Conservation (phyloP, 495 filamentous ascomycete genomes). For the Daldinia childiae region DNA sequence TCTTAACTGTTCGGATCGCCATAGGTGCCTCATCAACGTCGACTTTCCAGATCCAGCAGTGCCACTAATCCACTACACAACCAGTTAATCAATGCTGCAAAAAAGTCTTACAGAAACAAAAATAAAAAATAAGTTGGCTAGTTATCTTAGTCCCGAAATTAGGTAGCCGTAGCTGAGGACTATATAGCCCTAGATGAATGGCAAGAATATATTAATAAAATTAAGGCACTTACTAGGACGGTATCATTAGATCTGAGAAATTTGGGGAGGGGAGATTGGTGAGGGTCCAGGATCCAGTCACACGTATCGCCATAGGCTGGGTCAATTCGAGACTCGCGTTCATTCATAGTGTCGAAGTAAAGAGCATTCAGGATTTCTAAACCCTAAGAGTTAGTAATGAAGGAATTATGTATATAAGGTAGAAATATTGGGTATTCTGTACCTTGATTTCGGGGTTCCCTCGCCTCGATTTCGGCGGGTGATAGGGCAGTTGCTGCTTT, state of each 20-base stretch:
- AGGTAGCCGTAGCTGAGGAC: background rate
- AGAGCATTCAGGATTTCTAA: constrained; percentile 47
- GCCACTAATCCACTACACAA: constrained; percentile 46
- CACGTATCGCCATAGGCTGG: constrained; percentile 47
- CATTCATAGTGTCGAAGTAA: constrained; percentile 46
- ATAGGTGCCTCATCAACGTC: constrained; percentile 50
- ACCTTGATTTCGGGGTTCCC: constrained; percentile 49
- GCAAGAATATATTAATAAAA: background rate
- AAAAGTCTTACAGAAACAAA: background rate
- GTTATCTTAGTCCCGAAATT: background rate
- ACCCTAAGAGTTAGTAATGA: constrained; percentile 3
- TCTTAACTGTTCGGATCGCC: constrained; percentile 33
- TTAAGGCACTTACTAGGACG: constrained; percentile 28
- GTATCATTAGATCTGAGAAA: constrained; percentile 40
- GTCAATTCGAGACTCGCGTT: constrained; percentile 46
- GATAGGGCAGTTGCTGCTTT: constrained; percentile 43
- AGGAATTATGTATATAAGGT: background rate
- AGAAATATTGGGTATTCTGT: background rate
- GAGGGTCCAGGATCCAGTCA: constrained; percentile 44
- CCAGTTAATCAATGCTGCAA: constrained; percentile 11
- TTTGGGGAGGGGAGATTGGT: constrained; percentile 32
- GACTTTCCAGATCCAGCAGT: constrained; percentile 51
- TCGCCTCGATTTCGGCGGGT: constrained; percentile 39
- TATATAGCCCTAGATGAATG: background rate
- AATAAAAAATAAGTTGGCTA: background rate